These are phyloP conservation scores for Amanita muscaria DNA, from an alignment of 768 basidiomycete genomes.

Conservation along the genomic window DNA sequence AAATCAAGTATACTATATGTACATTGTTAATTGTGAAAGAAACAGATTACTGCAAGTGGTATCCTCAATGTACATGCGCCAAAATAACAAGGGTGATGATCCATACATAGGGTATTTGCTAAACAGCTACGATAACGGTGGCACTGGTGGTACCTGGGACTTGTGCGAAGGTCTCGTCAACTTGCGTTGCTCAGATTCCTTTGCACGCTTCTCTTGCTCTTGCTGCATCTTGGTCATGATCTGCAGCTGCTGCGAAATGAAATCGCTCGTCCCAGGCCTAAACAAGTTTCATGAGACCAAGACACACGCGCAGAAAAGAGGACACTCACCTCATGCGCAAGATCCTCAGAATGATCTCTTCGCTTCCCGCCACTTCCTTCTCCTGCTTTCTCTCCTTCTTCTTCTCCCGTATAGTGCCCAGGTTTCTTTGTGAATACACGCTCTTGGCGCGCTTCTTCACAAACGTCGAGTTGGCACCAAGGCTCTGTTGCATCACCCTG, in stretches of 20 bases:
- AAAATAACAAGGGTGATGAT: too few species aligned
- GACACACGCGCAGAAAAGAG: neutral
- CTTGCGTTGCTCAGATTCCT: constrained; percentile 50
- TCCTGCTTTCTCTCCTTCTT: constrained; percentile 88
- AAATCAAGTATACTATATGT: too few species aligned
- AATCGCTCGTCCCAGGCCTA: constrained; percentile 76
- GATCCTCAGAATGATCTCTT: constrained; percentile 91
- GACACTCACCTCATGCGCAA: constrained; percentile 78
- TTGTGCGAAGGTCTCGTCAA: constrained; percentile 36
- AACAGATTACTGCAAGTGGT: too few species aligned
- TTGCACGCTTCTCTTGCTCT: constrained; percentile 69
- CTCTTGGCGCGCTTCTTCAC: constrained; percentile 89
- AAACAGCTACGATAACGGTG: constrained; percentile 31
- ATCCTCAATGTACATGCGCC: too few species aligned
- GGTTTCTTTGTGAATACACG: constrained; percentile 85
- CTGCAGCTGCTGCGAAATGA: constrained; percentile 79
- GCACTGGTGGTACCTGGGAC: constrained; percentile 29
- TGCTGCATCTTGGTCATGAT: constrained; percentile 77
- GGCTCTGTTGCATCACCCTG: constrained; percentile 84
- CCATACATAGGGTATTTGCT: too few species aligned
- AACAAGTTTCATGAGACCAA: neutral
- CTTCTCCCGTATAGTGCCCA: constrained; percentile 91
- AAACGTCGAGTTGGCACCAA: constrained; percentile 56
- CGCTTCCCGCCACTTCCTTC: constrained; percentile 61
- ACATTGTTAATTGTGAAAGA: too few species aligned